Base-by-base conservation (phyloP, 2,329 filamentous ascomycete genomes). In the Phoma sp. region DNA sequence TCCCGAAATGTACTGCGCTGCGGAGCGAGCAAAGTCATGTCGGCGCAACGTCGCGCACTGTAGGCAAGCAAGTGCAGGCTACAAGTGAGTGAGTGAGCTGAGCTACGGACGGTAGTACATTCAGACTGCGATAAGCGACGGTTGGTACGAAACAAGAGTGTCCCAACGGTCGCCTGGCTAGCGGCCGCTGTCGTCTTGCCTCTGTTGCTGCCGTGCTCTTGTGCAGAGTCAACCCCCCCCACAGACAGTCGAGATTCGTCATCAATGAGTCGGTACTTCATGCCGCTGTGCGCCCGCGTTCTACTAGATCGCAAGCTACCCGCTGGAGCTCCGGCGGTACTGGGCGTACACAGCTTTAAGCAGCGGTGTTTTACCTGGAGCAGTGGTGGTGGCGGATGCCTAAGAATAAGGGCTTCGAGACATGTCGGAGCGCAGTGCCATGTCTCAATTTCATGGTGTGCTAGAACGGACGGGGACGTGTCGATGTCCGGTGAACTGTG, bases 171-270 rank as follows among this genome's bases (percentile, higher is more conserved):
- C 26, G 45, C 45, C 17, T 39, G n/a, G n/a, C 17, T 42, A 49
- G 47, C 30, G 29, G 15, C 47, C 30, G 38, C 47, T 42, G 30
- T 42, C 37, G 38, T 42, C 38, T 37, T 33, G 42, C 33, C 40
- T 26, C 12, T 7, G 11, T 40, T 17, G 37, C 37, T 18, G n/a
- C 23, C 18, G n/a, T 40, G 23, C 25, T 15, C 20, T 25, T 38
- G 36, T 25, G 12, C 36, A 38, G 36, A 38, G 36, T n/a, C 36
- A 38, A 25, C 3, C n/a, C 21, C 21, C 34, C 2, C 34, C 6
- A 5, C 12, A 5, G 9, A 4, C 33, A 37, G 5, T 4, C 12
- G 18, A n/a, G 21, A 6, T 33, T 23, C 21, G 11, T 23, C 21
- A 7, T 38, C 25, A 9, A 5, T 28, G 21, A 40, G 23, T 17